A percentile compares a stretch with the other conserved stretches of the same genome.
These are phyloP conservation scores for Aspergillus hiratsukae DNA, from an alignment of 2,329 filamentous ascomycete species.

Conservation along the genomic window DNA sequence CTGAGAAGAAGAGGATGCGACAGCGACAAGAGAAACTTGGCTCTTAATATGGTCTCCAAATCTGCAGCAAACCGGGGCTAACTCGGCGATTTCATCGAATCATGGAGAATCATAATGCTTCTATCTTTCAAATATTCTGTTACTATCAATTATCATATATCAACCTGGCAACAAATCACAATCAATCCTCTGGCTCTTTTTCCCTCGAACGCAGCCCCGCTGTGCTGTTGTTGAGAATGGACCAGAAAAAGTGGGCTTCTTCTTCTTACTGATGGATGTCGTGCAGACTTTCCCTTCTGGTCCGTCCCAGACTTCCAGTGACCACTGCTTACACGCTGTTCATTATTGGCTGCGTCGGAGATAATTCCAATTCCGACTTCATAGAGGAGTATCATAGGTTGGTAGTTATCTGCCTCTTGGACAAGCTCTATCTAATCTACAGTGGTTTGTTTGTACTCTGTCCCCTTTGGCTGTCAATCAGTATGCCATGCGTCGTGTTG, in stretches of 20 bases:
- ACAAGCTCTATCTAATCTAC: neutral
- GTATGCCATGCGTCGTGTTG: conserved; percentile 57
- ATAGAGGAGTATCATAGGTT: neutral
- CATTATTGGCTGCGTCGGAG: neutral
- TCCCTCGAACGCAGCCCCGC: neutral
- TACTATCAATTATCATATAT: neutral
- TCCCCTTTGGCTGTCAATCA: neutral
- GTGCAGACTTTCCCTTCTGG: conserved; percentile 39
- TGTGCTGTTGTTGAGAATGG: neutral
- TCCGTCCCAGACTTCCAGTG: neutral
- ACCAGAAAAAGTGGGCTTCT: neutral
- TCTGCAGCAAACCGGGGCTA: neutral
- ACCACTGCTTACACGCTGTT: neutral
- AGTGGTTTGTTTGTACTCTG: neutral
- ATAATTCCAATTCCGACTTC: neutral
- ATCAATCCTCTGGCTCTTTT: neutral
- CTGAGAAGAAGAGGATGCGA: neutral
- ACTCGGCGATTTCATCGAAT: neutral
- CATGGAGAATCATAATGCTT: neutral
- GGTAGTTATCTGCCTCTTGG: neutral
- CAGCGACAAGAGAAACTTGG: neutral
- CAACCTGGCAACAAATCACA: neutral
- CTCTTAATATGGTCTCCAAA: neutral
- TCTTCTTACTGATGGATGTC: conserved; percentile 16
- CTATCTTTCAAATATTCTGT: neutral